Base-by-base conservation (phyloP, 148 eudicot genomes). In the Arbutus unedo region DNA sequence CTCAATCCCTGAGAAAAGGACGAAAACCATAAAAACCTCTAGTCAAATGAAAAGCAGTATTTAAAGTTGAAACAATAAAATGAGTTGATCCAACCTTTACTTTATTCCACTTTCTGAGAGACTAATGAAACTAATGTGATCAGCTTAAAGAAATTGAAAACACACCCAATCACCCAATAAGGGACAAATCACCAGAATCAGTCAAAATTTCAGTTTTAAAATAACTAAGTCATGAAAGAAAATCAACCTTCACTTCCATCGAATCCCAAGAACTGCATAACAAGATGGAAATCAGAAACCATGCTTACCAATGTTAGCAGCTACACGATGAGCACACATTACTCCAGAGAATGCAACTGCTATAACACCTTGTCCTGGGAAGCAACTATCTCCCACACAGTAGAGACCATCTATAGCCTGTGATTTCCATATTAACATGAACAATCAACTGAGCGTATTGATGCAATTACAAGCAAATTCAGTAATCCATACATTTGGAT, bases 301-400 rank as follows among this genome's bases (percentile, higher is more conserved):
- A 68, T 55, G 82, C 89, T 93, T 81, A 96, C 99, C 99, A 67
- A 93, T 88, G 83, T 94, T 98, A 54, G 98, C 93, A 84, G 98
- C 98, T 70, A 96, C 99, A 81, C 97, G 92, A 89, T 96, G 99
- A 70, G 99, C 98, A 84, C 99, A 94, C 99, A 96, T 96, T 25
- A 96, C 89, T 80, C 98, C 99, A 51, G 99, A 96, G 78, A 96
- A 94, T 15, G 99, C 99, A 14, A 96, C 99, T 38, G 98, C 97
- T 82, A 96, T 94, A 84, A 96, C 99, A 70, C 98, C 99, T 85
- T 96, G 98, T 45, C 99, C 98, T 1, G 99, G 99, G 85, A 96
- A 96, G 85, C 99, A 96, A 85, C 99, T 94, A 89, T 96, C 99
- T 43, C 99, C 99, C 81, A 96, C 98, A 85, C 99, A 96, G 83